A percentile compares a stretch with the other conserved stretches of the same genome.
These are phyloP conservation scores for Suillus americanus DNA, from an alignment of 768 basidiomycete species.

Conservation along the genomic window DNA sequence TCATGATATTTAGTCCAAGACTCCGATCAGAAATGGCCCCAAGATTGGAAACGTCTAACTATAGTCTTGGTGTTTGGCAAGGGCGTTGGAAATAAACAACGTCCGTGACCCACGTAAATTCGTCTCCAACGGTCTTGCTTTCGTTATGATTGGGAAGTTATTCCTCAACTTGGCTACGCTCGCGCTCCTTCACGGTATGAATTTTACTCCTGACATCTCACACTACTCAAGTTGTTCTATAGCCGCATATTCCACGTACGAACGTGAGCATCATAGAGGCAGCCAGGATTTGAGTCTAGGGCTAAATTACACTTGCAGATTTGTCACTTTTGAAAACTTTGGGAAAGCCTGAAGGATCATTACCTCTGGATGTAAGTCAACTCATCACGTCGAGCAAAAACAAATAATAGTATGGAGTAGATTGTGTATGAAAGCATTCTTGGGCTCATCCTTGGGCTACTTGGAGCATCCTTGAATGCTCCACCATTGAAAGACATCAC, in stretches of 20 bases:
- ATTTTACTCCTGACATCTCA: constrained; percentile 4
- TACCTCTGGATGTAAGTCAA: constrained; percentile 60
- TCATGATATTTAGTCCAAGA: background rate
- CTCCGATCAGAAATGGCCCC: background rate
- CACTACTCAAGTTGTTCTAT: constrained; percentile 8
- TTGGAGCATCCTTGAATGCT: constrained; percentile 72
- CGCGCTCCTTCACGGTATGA: constrained; percentile 55
- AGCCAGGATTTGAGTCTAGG: constrained; percentile 8
- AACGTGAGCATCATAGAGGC: constrained; percentile 48
- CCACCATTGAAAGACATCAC: constrained; percentile 76
- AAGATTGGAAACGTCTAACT: background rate
- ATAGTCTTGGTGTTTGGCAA: background rate
- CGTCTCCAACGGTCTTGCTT: background rate
- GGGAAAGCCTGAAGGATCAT: constrained; percentile 62
- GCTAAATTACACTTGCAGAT: constrained; percentile 43
- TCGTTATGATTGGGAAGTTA: constrained; percentile 46
- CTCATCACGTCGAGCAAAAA: background rate
- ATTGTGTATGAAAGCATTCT: constrained; percentile 65
- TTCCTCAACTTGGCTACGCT: constrained; percentile 47
- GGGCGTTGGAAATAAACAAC: background rate
- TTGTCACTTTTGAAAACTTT: constrained; percentile 75
- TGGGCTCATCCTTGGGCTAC: constrained; percentile 62
- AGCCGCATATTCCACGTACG: constrained; percentile 83
- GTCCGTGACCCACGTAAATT: too few relatives aligned
- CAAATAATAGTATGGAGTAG: constrained; percentile 35